These are phyloP conservation scores for Parascedosporium putredinis DNA, from an alignment of 2,329 filamentous ascomycete species.

Conservation along the genomic window DNA sequence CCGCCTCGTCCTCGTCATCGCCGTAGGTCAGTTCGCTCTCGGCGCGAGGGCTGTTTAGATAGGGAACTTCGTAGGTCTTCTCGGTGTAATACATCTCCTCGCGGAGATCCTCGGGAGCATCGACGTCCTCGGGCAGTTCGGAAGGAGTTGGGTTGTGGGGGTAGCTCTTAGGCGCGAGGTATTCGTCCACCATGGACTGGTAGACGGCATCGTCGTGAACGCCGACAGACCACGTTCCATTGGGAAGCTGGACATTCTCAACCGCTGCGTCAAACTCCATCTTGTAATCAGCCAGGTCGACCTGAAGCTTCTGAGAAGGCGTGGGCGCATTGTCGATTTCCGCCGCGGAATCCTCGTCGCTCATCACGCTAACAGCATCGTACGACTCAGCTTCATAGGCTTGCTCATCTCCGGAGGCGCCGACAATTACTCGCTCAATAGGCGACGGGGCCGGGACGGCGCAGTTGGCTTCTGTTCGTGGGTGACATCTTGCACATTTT, in stretches of 20 bases:
- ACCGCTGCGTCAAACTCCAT: neutral
- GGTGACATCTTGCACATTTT: neutral
- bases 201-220: neutral
- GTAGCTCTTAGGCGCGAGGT: neutral
- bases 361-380: neutral
- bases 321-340: neutral
- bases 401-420: neutral
- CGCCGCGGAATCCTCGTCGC: neutral
- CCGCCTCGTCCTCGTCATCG: neutral
- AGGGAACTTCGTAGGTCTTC: neutral
- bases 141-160: no score
- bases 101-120: neutral
- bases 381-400: neutral
- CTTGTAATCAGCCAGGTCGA: neutral
- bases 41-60: neutral
- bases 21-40: neutral
- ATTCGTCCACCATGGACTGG: neutral
- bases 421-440: neutral
- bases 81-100: neutral
- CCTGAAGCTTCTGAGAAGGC: neutral
- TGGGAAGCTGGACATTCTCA: constrained; percentile 1
- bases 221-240: constrained; percentile 3
- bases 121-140: neutral
- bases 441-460: neutral
- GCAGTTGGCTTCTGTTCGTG: neutral